Evolutionary conservation across 2,329 filamentous ascomycete genomes (phyloP), one percentile per base, ranked within the genome.

Genomic region (Calonectria henricotiae): DNA sequence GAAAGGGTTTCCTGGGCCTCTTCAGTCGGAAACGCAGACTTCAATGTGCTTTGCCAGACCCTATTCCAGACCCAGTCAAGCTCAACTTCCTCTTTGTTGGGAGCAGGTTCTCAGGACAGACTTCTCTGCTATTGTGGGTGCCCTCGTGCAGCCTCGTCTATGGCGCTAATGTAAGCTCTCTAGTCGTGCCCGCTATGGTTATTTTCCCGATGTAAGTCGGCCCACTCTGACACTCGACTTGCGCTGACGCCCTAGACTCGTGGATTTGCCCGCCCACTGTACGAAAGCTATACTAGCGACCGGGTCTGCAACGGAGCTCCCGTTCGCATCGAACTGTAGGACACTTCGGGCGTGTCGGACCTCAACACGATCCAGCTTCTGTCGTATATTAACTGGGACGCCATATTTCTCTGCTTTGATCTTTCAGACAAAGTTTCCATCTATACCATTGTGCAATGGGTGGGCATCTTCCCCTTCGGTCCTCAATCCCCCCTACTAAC

Each of bases 391-490:
- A 49, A 73, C 6, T 84, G 81, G 82, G 81, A 84, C 4, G 81
- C 77, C 1, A 73, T 84, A 0, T 83, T 84, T 66, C 74, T 84
- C 37, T 84, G 82, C 68, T 84, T 83, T 65, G 82, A 84, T n/a
- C 75, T 83, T 8, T 76, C 77, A 17, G 76, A 82, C 39, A 80
- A 79, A 62, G 65, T 78, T 27, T 80, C 81, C 9, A 74, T 83
- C 75, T 77, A 78, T 25, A 79, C 72, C 1, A 80, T 83, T 35
- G 65, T 82, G 1, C 77, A 80, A 62, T 84, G 82, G 82, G 82
- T 83, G 71, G 63, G 77, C 69, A 0, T 3, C 6, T 4, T 4
- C 0, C 30, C 20, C 5, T n/a, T 0, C 1, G 12, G 13, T 27
- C 13, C 17, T 9, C 5, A 0, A 12, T 23, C 4, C 60, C 2